phyloP scores from a whole-genome alignment of 768 basidiomycete genomes.

The Chalciporus chontae region DNA sequence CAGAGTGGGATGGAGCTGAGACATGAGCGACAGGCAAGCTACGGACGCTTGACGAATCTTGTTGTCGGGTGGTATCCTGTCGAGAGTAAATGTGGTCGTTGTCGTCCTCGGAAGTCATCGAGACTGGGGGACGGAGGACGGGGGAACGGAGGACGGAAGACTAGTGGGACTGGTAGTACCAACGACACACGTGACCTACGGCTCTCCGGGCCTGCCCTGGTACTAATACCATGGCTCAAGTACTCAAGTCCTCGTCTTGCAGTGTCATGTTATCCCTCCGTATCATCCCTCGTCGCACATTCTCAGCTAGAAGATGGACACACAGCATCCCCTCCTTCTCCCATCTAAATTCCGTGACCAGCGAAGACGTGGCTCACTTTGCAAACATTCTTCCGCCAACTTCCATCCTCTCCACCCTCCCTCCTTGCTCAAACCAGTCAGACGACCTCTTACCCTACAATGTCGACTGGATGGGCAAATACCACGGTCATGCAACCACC shows the following conservation, averaged over 20 bases:
- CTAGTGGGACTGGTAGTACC: no score
- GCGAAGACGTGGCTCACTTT: conserved; percentile 65
- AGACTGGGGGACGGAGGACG: background rate
- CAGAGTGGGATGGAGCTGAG: conserved; percentile 36
- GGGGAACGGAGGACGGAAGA: no score
- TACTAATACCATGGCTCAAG: no score
- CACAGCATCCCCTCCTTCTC: conserved; percentile 21
- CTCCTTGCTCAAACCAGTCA: conserved; percentile 42
- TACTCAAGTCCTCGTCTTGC: no score
- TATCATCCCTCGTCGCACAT: background rate
- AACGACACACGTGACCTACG: conserved; percentile 21
- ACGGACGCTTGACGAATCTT: conserved; percentile 54
- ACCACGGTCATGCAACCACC: conserved; percentile 76
- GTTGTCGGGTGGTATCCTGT: conserved; percentile 34
- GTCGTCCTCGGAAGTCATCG: background rate
- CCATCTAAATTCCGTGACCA: conserved; percentile 47
- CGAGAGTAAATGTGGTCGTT: conserved; percentile 31
- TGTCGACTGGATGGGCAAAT: conserved; percentile 96
- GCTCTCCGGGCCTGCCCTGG: conserved; percentile 25
- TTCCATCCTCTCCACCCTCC: conserved; percentile 66
- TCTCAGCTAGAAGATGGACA: conserved; percentile 12
- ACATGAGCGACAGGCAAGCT: conserved; percentile 58
- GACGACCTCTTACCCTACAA: conserved; percentile 80
- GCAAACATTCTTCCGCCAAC: conserved; percentile 57
- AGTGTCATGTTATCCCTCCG: conserved; percentile 14